Evolutionary conservation across 2,329 filamentous ascomycete species (phyloP).

Genomic region (Nigrospora oryzae): DNA sequence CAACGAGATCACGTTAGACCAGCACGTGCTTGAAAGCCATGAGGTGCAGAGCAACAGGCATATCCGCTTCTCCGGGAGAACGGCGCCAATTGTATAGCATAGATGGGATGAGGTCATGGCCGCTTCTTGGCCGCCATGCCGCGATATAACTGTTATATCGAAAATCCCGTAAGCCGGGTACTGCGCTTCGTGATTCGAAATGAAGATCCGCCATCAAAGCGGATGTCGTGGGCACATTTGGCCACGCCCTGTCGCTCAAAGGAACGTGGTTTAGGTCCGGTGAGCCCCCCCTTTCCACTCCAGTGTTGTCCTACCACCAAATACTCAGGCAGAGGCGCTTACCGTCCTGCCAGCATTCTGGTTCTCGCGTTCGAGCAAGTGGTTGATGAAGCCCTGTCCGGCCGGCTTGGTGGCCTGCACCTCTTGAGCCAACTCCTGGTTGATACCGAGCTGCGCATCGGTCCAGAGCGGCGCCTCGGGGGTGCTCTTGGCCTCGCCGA

Average conservation of each 20-base stretch:
- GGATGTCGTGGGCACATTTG: slow-evolving; percentile 7
- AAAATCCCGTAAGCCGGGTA: neutral
- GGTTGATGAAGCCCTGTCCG: slow-evolving; percentile 42
- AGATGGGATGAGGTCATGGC: too few species aligned
- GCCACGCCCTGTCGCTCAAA: slow-evolving; percentile 18
- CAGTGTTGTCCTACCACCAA: neutral
- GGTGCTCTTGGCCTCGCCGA: slow-evolving; percentile 61
- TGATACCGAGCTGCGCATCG: slow-evolving; percentile 74
- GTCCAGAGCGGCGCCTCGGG: slow-evolving; percentile 79
- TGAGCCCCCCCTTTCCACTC: slow-evolving; percentile 17
- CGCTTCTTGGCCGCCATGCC: too few species aligned
- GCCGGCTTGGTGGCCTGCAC: slow-evolving; percentile 38
- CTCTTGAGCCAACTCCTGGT: slow-evolving; percentile 50
- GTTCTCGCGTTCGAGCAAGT: slow-evolving; percentile 48
- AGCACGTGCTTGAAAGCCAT: too few species aligned
- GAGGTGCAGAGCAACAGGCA: too few species aligned
- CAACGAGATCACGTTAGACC: too few species aligned
- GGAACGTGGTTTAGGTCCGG: slow-evolving; percentile 21
- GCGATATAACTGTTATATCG: neutral
- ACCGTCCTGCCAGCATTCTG: slow-evolving; percentile 16
- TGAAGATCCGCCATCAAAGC: slow-evolving; percentile 14
- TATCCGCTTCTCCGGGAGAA: too few species aligned
- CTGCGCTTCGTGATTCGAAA: neutral
- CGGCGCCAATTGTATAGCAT: too few species aligned
- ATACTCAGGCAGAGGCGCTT: slow-evolving; percentile 21